Percentiles rank a stretch among this genome's conserved stretches.
These are phyloP conservation scores for Xylaria sp. DNA, from an alignment of 2,329 filamentous ascomycete genomes.

Conservation along the genomic window DNA sequence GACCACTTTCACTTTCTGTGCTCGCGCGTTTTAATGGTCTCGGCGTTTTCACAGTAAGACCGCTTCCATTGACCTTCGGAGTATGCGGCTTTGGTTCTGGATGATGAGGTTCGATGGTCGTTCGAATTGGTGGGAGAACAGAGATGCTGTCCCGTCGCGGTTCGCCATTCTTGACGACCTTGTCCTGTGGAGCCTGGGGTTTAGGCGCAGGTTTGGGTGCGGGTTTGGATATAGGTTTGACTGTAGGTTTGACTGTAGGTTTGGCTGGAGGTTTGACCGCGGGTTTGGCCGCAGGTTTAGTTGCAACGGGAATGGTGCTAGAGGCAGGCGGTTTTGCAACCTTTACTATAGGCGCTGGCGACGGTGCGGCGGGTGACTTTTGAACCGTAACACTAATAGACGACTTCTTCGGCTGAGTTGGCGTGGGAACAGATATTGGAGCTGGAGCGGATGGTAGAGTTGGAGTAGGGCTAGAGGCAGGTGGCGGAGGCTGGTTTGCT, in stretches of 20 bases:
- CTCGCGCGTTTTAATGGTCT: slow-evolving; percentile 38
- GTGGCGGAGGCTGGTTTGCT: slow-evolving; percentile 13
- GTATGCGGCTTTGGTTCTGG: slow-evolving; percentile 30
- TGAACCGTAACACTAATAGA: slow-evolving; percentile 27
- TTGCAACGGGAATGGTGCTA: background rate
- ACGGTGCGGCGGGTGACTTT: slow-evolving; percentile 24
- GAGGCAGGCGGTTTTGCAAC: slow-evolving; percentile 23
- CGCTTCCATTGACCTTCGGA: slow-evolving; percentile 32
- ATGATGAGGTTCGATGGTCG: slow-evolving; percentile 37
- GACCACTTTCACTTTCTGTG: slow-evolving; percentile 37
- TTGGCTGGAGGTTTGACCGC: slow-evolving; percentile 3
- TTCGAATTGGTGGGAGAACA: slow-evolving; percentile 37
- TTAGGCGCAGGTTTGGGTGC: slow-evolving; percentile 3
- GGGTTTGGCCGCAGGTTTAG: slow-evolving; percentile 8
- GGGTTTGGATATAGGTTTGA: slow-evolving; percentile 3
- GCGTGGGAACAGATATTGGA: slow-evolving; percentile 12
- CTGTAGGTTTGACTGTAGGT: background rate
- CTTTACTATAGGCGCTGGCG: slow-evolving; percentile 5
- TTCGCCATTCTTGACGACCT: slow-evolving; percentile 22
- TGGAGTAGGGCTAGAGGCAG: slow-evolving; percentile 14
- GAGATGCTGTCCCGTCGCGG: slow-evolving; percentile 39
- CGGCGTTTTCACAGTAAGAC: slow-evolving; percentile 25
- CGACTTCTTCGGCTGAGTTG: slow-evolving; percentile 22
- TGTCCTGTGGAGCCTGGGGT: slow-evolving; percentile 26
- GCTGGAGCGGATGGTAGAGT: slow-evolving; percentile 3